Conservation (phyloP, 768 basidiomycete species). For the Pholiota molesta region DNA sequence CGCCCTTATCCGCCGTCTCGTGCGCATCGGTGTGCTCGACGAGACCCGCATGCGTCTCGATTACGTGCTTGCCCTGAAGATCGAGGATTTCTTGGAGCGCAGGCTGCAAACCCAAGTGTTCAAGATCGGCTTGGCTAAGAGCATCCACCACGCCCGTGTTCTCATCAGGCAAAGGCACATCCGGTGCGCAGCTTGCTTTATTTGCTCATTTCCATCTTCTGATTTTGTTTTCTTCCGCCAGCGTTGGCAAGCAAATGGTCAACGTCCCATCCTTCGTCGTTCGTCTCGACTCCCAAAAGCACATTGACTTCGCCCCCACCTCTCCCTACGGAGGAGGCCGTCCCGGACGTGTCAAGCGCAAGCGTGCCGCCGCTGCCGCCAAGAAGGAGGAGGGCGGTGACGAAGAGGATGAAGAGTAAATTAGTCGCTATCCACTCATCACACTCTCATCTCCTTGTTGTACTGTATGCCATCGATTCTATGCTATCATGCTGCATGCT, state of each 20-base stretch:
- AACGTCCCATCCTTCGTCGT: conserved; percentile 99
- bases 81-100: conserved; percentile 99
- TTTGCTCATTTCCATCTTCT: conserved; percentile 4
- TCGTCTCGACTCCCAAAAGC: conserved; percentile 99
- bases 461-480: conserved; percentile 27
- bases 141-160: conserved; percentile 97
- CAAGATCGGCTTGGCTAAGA: conserved; percentile 97
- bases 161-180: conserved; percentile 99
- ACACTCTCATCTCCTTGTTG: conserved; percentile 16
- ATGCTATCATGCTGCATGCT: conserved; percentile 26
- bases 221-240: conserved; percentile 28
- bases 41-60: conserved; percentile 99
- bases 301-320: conserved; percentile 98
- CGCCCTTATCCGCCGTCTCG: conserved; percentile 92
- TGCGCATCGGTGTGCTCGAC: conserved; percentile 99
- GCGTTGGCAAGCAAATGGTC: conserved; percentile 99
- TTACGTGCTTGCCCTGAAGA: conserved; percentile 99
- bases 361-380: conserved; percentile 91
- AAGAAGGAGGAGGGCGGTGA: conserved; percentile 91
- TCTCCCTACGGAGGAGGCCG: conserved; percentile 96
- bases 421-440: conserved; percentile 10
- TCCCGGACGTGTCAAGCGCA: conserved; percentile 96
- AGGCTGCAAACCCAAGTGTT: conserved; percentile 99
- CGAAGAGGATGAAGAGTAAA: conserved; percentile 84
- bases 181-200: conserved; percentile 57